These are phyloP conservation scores for Durusdinium trenchii DNA, from an alignment of 73 alveolate species.

Conservation along the genomic window DNA sequence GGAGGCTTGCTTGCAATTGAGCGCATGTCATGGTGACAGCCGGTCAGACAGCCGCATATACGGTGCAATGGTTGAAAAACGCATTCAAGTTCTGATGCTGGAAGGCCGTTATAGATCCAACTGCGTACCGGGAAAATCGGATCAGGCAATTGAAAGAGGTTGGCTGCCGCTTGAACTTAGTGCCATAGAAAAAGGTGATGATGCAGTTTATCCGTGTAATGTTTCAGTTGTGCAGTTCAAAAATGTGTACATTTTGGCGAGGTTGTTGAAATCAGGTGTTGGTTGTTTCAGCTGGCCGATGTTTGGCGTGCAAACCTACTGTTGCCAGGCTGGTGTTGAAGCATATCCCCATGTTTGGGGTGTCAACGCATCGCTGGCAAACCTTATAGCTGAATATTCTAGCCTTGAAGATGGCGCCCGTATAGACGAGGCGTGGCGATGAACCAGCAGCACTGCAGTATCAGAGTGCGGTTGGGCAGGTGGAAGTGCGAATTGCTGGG, in stretches of 20 bases:
- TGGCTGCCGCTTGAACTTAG: too few relatives aligned
- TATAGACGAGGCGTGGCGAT: not conserved
- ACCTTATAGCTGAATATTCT: not conserved
- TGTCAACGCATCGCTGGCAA: not conserved
- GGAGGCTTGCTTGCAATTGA: not conserved
- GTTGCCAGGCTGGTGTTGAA: slow-evolving; percentile 28
- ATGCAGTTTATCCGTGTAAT: too few relatives aligned
- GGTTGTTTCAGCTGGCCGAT: not conserved
- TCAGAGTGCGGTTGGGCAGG: not conserved
- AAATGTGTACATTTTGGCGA: not conserved
- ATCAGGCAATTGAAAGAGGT: slow-evolving; percentile 7
- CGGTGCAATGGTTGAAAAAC: not conserved
- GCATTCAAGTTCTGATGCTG: too few relatives aligned
- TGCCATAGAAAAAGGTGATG: too few relatives aligned
- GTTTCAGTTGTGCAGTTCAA: too few relatives aligned
- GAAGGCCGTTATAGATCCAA: too few relatives aligned
- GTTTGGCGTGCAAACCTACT: too few relatives aligned
- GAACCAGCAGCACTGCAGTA: not conserved
- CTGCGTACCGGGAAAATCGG: slow-evolving; percentile 27
- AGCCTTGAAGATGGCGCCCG: slow-evolving; percentile 22
- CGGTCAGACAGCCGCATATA: not conserved
- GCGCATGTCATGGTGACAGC: not conserved
- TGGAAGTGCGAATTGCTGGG: not conserved
- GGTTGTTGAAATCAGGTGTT: not conserved
- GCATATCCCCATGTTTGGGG: slow-evolving; percentile 30